Conservation (phyloP, 257 asterid species). For the Orobanche coerulescens region DNA sequence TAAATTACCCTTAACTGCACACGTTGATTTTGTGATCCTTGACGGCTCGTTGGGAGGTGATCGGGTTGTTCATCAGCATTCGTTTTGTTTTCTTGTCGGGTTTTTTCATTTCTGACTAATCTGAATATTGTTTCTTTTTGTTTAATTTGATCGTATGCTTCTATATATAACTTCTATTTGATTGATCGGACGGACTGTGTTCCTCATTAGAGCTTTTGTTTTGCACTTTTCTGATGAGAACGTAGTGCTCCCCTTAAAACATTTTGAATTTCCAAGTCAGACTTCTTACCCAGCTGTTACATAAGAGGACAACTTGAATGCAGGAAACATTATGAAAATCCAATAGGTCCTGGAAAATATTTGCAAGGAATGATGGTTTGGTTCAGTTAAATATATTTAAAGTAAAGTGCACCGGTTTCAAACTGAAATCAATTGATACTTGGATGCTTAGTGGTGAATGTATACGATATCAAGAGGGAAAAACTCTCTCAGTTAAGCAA, state of each 20-base stretch:
- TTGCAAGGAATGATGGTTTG: not conserved
- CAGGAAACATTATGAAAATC: not conserved
- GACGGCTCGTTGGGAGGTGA: conserved; percentile 5
- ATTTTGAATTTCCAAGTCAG: not conserved
- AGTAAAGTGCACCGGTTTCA: not conserved
- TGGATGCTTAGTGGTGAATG: conserved; percentile 7
- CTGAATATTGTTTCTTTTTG: not conserved
- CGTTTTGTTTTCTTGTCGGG: conserved; percentile 4
- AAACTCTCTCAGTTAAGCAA: not conserved
- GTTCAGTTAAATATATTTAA: not conserved
- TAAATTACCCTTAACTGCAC: not conserved
- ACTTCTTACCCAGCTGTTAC: not conserved
- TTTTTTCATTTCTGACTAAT: not conserved
- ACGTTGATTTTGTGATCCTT: conserved; percentile 1
- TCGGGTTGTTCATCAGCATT: conserved; percentile 14
- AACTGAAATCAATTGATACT: not conserved
- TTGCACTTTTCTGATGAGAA: not conserved
- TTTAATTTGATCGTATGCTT: too few relatives aligned
- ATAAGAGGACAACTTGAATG: not conserved
- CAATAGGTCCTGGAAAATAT: not conserved
- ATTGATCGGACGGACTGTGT: not conserved
- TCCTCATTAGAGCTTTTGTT: not conserved
- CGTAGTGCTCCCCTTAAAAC: not conserved
- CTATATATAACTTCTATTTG: not conserved
- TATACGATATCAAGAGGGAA: not conserved